Conservation (phyloP, 2,329 filamentous ascomycete genomes). For the Claviceps citrina region DNA sequence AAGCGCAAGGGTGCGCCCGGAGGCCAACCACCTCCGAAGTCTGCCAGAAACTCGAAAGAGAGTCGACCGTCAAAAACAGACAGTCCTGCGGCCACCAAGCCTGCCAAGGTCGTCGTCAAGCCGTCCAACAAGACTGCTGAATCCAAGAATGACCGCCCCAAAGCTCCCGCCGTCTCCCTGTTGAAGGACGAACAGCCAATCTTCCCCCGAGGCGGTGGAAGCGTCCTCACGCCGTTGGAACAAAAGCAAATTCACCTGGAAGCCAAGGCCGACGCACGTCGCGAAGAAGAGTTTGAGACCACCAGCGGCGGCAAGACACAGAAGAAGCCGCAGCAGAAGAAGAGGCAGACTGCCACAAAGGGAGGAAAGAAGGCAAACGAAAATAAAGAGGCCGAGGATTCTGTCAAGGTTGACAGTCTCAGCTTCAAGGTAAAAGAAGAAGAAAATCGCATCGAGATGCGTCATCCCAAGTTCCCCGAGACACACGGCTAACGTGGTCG, state of each 20-base stretch:
- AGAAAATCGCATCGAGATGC: not conserved
- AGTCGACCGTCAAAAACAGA: slow-evolving; percentile 33
- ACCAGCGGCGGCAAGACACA: slow-evolving; percentile 23
- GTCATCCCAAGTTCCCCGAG: not conserved
- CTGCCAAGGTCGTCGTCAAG: slow-evolving; percentile 10
- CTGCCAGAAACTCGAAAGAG: slow-evolving; percentile 30
- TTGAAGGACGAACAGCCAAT: slow-evolving; percentile 68
- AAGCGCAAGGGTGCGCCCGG: slow-evolving; percentile 44
- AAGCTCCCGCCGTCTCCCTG: slow-evolving; percentile 26
- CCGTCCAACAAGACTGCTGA: slow-evolving; percentile 18
- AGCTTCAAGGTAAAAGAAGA: slow-evolving; percentile 59
- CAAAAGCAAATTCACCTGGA: slow-evolving; percentile 93
- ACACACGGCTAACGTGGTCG: slow-evolving; percentile 12
- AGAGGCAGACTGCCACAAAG: slow-evolving; percentile 37
- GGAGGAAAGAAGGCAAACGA: slow-evolving; percentile 37
- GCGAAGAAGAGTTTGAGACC: slow-evolving; percentile 57
- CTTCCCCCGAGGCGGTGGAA: slow-evolving; percentile 85
- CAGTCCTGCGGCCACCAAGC: slow-evolving; percentile 14
- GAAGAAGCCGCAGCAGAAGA: slow-evolving; percentile 35
- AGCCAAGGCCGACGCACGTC: slow-evolving; percentile 79
- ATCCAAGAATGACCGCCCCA: slow-evolving; percentile 12
- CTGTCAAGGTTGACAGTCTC: slow-evolving; percentile 66
- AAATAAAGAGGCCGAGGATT: slow-evolving; percentile 29
- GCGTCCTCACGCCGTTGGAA: slow-evolving; percentile 79
- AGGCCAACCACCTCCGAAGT: slow-evolving; percentile 33